phyloP scores from a whole-genome alignment of 441 rosid species.

The Metrosideros polymorpha region DNA sequence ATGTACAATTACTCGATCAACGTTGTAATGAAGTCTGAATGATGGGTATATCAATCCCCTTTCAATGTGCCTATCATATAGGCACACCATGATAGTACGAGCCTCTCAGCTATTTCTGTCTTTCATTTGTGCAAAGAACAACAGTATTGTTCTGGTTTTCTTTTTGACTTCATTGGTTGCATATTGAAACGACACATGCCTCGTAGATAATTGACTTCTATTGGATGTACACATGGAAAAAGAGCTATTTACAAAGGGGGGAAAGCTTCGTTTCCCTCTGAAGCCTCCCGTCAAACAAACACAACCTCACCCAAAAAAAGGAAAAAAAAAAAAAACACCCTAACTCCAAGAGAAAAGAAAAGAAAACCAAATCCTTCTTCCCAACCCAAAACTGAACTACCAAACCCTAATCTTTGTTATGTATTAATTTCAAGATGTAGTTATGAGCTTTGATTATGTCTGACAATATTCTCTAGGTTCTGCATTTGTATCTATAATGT shows the following conservation, averaged over 20 bases:
- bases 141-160: background rate
- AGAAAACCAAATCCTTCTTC: no score
- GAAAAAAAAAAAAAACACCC: no score
- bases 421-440: background rate
- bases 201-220: background rate
- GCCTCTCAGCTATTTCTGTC: background rate
- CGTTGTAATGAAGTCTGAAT: background rate
- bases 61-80: background rate
- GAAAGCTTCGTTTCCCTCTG: background rate
- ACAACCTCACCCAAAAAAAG: no score
- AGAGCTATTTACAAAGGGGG: background rate
- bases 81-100: background rate
- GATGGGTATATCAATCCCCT: background rate
- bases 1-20: background rate
- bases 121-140: background rate
- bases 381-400: no score
- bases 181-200: background rate
- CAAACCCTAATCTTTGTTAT: background rate
- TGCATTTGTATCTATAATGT: background rate
- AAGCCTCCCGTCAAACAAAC: background rate
- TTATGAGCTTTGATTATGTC: background rate
- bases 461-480: background rate
- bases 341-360: no score
- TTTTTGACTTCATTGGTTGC: background rate
- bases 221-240: background rate